Percentiles rank a stretch among this genome's conserved stretches.
Conservation (phyloP, 805 yeast genomes). For the Starmerella apicola region DNA sequence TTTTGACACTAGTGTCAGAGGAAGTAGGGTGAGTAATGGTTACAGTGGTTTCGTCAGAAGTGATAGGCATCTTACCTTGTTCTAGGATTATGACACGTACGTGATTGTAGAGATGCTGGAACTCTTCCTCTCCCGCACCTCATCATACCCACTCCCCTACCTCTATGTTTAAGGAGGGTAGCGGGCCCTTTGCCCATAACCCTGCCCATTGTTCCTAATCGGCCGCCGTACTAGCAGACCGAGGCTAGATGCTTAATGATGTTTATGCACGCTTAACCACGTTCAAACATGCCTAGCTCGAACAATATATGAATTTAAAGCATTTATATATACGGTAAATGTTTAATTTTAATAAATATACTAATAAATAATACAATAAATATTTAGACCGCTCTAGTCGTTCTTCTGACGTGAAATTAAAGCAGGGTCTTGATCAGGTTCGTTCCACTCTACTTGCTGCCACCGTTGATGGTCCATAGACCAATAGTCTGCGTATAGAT, state of each 20-base stretch:
- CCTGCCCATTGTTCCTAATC: too few species aligned
- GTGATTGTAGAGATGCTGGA: too few species aligned
- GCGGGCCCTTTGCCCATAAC: too few species aligned
- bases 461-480: slow-evolving; percentile 17
- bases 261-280: too few species aligned
- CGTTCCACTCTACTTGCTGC: slow-evolving; percentile 40
- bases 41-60: slow-evolving; percentile 12
- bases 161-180: too few species aligned
- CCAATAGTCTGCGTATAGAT: slow-evolving; percentile 19
- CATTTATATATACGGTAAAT: too few species aligned
- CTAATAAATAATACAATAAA: neutral
- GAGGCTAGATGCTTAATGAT: too few species aligned
- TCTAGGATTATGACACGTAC: too few species aligned
- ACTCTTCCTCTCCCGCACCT: too few species aligned
- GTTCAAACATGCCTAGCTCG: neutral
- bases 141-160: too few species aligned
- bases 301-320: neutral
- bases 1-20: slow-evolving; percentile 33
- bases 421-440: slow-evolving; percentile 42
- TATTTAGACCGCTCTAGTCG: neutral
- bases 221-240: too few species aligned
- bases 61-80: slow-evolving; percentile 20
- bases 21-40: slow-evolving; percentile 14
- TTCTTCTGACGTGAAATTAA: slow-evolving; percentile 13
- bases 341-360: too few species aligned